A percentile compares a stretch with the other conserved stretches of the same genome.
phyloP scores from a whole-genome alignment of 805 yeast genomes.

The Brettanomyces bruxellensis region DNA sequence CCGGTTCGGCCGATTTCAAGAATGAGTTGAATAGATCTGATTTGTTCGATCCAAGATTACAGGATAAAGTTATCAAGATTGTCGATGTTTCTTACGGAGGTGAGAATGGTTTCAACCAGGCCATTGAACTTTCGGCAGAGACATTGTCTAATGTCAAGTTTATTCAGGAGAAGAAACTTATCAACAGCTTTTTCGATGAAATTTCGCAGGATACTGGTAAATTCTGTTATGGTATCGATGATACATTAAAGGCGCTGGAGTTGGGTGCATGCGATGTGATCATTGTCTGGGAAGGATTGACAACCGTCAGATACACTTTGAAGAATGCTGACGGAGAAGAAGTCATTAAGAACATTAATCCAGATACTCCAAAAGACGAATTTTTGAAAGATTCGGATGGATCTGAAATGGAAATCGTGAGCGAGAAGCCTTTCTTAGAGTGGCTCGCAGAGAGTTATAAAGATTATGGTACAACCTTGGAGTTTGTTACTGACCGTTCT shows the following conservation, averaged over 20 bases:
- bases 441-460: conserved; percentile 98
- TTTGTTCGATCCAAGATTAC: conserved; percentile 84
- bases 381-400: conserved; percentile 79
- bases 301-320: conserved; percentile 71
- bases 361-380: conserved; percentile 64
- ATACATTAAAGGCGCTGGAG: conserved; percentile 92
- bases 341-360: conserved; percentile 62
- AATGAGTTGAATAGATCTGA: conserved; percentile 90
- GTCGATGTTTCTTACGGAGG: conserved; percentile 99
- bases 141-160: conserved; percentile 94
- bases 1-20: conserved; percentile 99
- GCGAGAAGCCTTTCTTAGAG: conserved; percentile 81
- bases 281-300: conserved; percentile 89
- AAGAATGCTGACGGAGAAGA: conserved; percentile 78
- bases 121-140: conserved; percentile 95
- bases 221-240: conserved; percentile 96
- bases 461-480: conserved; percentile 89
- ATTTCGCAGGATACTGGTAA: conserved; percentile 96
- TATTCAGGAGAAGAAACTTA: conserved; percentile 95
- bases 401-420: conserved; percentile 80
- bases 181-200: conserved; percentile 89
- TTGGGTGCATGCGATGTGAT: conserved; percentile 92
- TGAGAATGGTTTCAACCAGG: conserved; percentile 98
- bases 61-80: conserved; percentile 76
- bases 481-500: conserved; percentile 92